Percentiles rank a stretch among this genome's conserved stretches.
Conservation (phyloP, 495 filamentous ascomycete genomes). For the Podospora conica region DNA sequence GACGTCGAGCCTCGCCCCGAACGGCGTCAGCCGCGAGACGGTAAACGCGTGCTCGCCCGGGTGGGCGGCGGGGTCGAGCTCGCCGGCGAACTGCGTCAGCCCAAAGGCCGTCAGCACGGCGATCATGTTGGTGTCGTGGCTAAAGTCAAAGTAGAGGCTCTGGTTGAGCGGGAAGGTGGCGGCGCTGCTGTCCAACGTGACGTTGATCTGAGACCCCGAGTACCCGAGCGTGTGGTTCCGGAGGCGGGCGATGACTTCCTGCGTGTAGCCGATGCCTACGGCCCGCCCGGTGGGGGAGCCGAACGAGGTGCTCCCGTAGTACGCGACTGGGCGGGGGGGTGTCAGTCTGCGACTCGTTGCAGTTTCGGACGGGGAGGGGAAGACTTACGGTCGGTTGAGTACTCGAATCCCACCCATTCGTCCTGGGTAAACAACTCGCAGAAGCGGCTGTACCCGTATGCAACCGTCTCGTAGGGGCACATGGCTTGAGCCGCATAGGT, state of each 20-base stretch:
- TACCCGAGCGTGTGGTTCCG: constrained; percentile 47
- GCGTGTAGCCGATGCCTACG: constrained; percentile 56
- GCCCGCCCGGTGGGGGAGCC: constrained; percentile 57
- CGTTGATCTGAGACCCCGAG: constrained; percentile 52
- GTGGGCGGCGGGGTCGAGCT: constrained; percentile 40
- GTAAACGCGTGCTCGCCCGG: constrained; percentile 45
- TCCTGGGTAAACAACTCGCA: constrained; percentile 62
- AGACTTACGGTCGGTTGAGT: constrained; percentile 47
- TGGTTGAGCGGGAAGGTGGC: constrained; percentile 63
- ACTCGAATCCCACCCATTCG: constrained; percentile 71
- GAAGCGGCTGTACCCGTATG: constrained; percentile 62
- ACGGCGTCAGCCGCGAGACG: constrained; percentile 53
- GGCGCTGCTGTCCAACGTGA: constrained; percentile 60
- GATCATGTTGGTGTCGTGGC: constrained; percentile 77
- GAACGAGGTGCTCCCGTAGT: constrained; percentile 52
- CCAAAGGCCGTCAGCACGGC: constrained; percentile 67
- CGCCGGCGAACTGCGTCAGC: constrained; percentile 57
- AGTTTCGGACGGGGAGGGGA: background rate
- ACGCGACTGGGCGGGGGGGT: constrained; percentile 34
- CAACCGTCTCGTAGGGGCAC: constrained; percentile 69
- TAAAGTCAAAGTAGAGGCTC: constrained; percentile 72
- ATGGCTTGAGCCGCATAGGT: constrained; percentile 57
- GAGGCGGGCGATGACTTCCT: constrained; percentile 56
- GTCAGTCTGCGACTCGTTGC: background rate
- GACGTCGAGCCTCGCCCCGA: constrained; percentile 56